Evolutionary conservation across 495 filamentous ascomycete species (phyloP).

Genomic region (Neurospora intermedia): DNA sequence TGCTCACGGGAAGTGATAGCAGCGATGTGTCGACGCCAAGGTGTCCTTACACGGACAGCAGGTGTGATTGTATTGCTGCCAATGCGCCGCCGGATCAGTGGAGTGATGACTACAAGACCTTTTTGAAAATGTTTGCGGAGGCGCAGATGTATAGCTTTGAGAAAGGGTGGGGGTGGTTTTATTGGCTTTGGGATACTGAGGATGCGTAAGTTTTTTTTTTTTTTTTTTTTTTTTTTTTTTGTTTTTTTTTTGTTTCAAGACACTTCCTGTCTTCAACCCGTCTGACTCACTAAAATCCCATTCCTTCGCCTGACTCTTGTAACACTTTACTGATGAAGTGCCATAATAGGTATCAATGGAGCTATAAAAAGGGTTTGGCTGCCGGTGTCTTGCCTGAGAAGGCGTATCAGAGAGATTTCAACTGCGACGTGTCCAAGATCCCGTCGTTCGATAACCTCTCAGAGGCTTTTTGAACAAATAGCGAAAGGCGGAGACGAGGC

Average conservation of each 20-base stretch:
- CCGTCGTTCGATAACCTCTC: conserved; percentile 59
- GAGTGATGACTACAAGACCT: conserved; percentile 67
- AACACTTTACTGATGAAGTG: conserved; percentile 42
- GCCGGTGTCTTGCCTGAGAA: conserved; percentile 75
- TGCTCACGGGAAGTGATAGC: conserved; percentile 43
- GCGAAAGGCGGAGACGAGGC: background rate
- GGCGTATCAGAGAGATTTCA: conserved; percentile 65
- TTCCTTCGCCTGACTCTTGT: background rate
- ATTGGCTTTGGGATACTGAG: conserved; percentile 73
- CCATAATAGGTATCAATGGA: conserved; percentile 70
- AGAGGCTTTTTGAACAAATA: conserved; percentile 52
- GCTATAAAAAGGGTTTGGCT: conserved; percentile 74
- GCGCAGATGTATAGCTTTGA: conserved; percentile 93
- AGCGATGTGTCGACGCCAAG: conserved; percentile 47
- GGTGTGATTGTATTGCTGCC: conserved; percentile 63
- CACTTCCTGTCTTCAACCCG: background rate
- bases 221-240: too few relatives aligned
- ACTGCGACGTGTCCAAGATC: conserved; percentile 53
- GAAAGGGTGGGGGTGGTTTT: conserved; percentile 91
- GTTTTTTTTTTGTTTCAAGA: background rate
- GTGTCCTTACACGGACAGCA: conserved; percentile 54
- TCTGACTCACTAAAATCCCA: background rate
- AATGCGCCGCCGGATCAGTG: conserved; percentile 64
- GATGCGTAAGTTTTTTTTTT: conserved; percentile 17
- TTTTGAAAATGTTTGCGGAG: conserved; percentile 80